Base-by-base conservation (phyloP, 495 filamentous ascomycete species). In the Penicillium pulvis region DNA sequence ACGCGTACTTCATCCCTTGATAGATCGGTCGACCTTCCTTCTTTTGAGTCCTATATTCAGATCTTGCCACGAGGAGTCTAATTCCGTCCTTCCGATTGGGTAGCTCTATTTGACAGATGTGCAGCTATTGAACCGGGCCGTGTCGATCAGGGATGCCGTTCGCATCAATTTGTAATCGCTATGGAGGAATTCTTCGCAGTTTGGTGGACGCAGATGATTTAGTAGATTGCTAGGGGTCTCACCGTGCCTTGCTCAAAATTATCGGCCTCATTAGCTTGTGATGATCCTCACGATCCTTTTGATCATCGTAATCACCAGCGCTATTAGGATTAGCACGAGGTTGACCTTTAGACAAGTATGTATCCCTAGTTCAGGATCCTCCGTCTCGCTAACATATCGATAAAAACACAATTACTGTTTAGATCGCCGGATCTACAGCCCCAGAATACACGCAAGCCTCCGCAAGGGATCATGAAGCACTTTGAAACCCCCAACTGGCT, bases 361-460 rank as follows among this genome's bases (percentile, higher is more conserved):
- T 24, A 56, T 44, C 56, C 47, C 56, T 59, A 36, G 56, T 24
- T 53, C 45, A 52, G 16, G 26, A 3, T 12, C 30, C 55, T 57
- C 45, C 26, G 9, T 51, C 26, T 28, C 6, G 20, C 20, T 23
- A 2, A 23, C 20, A 23, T 23, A 1, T 23, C 20, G 20, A 2
- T 7, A 28, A 28, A 7, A 28, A 28, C 6, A 28, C 14, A 31
- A 20, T 1, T 33, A 17, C 14, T 5, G 33, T 2, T 19, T 33
- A 30, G 53, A 54, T 49, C 39, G 33, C 33, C 51, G 19, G 43
- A 19, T 43, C 46, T 14, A 48, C 48, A 48, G 17, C 35, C 42
- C n/a, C 33, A 39, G 28, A 14, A 57, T 54, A 54, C 59, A 58
- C 60, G 55, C 55, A 58, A 58, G 51, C 60, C 12, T 50, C 55